phyloP scores from a whole-genome alignment of 176 grass and related monocot species.

The Miscanthus lutarioriparius region DNA sequence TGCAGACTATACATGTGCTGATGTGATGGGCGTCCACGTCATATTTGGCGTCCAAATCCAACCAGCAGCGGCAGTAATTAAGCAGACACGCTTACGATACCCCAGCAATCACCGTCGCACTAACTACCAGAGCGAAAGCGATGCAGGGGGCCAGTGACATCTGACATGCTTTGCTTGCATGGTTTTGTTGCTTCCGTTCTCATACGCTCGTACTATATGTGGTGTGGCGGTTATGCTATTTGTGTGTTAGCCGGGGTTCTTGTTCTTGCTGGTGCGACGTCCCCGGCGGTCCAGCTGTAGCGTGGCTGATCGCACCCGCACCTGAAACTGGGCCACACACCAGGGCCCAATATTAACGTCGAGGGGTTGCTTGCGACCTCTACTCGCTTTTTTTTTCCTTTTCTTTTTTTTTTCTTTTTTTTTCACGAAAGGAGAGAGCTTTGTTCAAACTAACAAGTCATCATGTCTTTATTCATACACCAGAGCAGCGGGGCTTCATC shows the following conservation, averaged over 20 bases:
- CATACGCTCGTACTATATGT: neutral
- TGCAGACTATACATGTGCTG: neutral
- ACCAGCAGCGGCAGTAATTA: neutral
- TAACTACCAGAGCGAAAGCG: neutral
- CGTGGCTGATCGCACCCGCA: neutral
- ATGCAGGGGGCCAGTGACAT: neutral
- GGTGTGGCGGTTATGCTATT: neutral
- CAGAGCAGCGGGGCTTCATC: no score
- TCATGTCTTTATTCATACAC: neutral
- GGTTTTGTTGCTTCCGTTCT: neutral
- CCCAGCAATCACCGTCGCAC: neutral
- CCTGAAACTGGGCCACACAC: neutral
- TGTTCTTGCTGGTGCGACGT: slow-evolving; percentile 3
- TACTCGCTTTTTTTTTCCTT: no score
- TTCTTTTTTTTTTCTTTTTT: no score
- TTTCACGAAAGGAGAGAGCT: neutral
- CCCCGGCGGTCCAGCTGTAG: slow-evolving; percentile 38
- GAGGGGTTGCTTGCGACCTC: neutral
- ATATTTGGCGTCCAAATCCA: neutral
- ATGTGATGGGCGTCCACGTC: neutral
- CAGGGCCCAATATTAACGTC: neutral
- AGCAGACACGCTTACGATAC: neutral
- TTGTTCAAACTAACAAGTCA: neutral
- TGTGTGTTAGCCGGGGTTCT: neutral
- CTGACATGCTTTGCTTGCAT: neutral